A percentile compares a stretch with the other conserved stretches of the same genome.
These are phyloP conservation scores for Sarocladium brachiariae DNA, from an alignment of 2,329 filamentous ascomycete genomes.

Conservation along the genomic window DNA sequence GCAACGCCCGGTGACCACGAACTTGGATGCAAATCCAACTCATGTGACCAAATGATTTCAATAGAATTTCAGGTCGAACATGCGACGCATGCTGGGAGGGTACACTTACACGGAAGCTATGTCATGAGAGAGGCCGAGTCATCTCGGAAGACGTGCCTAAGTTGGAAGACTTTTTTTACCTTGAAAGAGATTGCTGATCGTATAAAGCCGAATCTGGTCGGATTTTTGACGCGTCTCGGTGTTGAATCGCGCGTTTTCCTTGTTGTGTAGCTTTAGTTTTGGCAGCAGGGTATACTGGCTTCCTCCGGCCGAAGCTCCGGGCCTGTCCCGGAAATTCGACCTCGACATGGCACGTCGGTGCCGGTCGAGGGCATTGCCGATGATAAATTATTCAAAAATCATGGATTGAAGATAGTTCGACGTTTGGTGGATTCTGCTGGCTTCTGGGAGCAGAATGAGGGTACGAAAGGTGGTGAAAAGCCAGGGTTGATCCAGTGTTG, in stretches of 20 bases:
- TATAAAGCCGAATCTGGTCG: too few species aligned
- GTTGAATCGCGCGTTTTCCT: neutral
- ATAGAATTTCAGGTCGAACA: too few species aligned
- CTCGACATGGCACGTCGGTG: neutral
- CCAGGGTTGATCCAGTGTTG: constrained; percentile 20
- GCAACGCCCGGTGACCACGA: neutral
- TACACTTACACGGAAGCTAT: neutral
- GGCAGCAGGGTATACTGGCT: too few species aligned
- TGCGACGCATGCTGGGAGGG: neutral
- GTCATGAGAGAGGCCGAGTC: neutral
- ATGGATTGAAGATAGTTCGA: constrained; percentile 14
- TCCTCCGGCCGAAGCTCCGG: neutral
- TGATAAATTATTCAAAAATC: neutral
- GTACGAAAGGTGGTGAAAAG: constrained; percentile 50
- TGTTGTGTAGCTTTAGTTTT: neutral
- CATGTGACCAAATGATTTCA: too few species aligned
- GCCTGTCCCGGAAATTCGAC: neutral
- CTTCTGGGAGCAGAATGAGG: constrained; percentile 53
- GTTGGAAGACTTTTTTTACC: too few species aligned
- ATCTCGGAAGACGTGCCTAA: neutral
- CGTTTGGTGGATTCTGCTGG: constrained; percentile 27
- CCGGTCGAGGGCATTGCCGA: neutral
- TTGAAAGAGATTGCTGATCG: too few species aligned
- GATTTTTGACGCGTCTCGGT: neutral
- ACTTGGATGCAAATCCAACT: neutral